Evolutionary conservation across 805 yeast genomes (phyloP), one percentile per base, ranked within the genome.

Genomic region (Cyberlindnera nakhonratchasimensis): DNA sequence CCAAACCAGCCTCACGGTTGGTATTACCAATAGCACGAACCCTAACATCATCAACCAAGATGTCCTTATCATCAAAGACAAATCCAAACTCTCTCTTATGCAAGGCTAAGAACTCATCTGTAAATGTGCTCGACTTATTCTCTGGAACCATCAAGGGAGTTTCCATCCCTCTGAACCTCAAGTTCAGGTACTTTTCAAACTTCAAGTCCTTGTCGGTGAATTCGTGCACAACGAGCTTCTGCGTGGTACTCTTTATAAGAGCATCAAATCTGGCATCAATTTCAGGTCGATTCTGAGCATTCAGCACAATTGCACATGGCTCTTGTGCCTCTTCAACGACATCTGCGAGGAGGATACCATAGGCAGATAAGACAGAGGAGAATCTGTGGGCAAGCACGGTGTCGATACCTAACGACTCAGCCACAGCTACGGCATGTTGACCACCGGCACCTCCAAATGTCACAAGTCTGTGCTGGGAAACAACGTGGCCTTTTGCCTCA

Each of bases 401-500:
- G 11, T 69, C 60, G 36, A 88, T 83, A 8, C 89, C 89, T 46
- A 88, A 68, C 20, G 75, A 71, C 43, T 76, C 71, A 1, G 95
- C 95, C 26, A 88, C 80, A 9, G 85, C 80, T 37, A 77, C 80
- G 2, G 93, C 90, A 62, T 86, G 90, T 63, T 88, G 96, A 8
- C 96, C 96, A 40, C 96, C 96, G 20, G 95, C 95, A 37, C 96
- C 96, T 35, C 96, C 96, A 64, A 88, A 88, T 2, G 91, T 75
- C 2, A 89, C 95, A 45, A 88, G 64, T 44, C 82, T 66, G 59
- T 88, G 96, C 10, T 74, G 67, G 9, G 83, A 59, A 1, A 80
- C 72, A 31, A 76, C 71, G 55, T 80, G 79, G 5, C 96, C 96
- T 56, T 80, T 86, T 2, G 91, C 86, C 58, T 87, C 96, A 0